phyloP scores from a whole-genome alignment of 495 filamentous ascomycete species.

The Neurospora cerealis region DNA sequence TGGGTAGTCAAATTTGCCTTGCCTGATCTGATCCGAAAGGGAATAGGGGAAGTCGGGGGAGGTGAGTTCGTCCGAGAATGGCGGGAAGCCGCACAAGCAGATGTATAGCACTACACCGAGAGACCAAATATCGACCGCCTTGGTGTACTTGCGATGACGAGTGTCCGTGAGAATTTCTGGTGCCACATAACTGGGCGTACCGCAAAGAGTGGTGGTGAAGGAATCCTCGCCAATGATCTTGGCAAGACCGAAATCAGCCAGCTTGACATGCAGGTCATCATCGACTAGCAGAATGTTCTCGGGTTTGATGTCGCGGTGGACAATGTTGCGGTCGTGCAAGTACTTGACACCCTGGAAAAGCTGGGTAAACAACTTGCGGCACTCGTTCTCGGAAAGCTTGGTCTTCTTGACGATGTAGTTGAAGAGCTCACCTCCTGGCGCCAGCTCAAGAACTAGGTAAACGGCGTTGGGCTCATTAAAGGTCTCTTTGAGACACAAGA shows the following conservation, averaged over 20 bases:
- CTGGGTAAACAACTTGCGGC: constrained; percentile 80
- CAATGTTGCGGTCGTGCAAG: constrained; percentile 92
- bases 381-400: constrained; percentile 75
- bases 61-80: constrained; percentile 89
- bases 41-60: constrained; percentile 73
- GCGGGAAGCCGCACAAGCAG: constrained; percentile 94
- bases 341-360: constrained; percentile 92
- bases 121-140: constrained; percentile 95
- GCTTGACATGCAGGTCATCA: constrained; percentile 73
- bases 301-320: constrained; percentile 97
- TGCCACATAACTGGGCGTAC: constrained; percentile 92
- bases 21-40: constrained; percentile 82
- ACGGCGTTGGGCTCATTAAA: constrained; percentile 88
- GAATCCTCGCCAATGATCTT: constrained; percentile 99
- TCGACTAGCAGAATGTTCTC: constrained; percentile 93
- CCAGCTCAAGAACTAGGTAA: constrained; percentile 87
- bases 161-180: constrained; percentile 84
- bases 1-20: constrained; percentile 85
- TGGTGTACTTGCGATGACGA: constrained; percentile 76
- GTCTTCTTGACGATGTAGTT: constrained; percentile 83
- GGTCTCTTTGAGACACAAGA: constrained; percentile 89
- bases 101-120: constrained; percentile 98
- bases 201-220: constrained; percentile 95
- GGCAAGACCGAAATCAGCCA: constrained; percentile 94
- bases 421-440: constrained; percentile 88